Base-by-base conservation (phyloP, 2,329 filamentous ascomycete genomes). In the Aspergillus thermomutatus region DNA sequence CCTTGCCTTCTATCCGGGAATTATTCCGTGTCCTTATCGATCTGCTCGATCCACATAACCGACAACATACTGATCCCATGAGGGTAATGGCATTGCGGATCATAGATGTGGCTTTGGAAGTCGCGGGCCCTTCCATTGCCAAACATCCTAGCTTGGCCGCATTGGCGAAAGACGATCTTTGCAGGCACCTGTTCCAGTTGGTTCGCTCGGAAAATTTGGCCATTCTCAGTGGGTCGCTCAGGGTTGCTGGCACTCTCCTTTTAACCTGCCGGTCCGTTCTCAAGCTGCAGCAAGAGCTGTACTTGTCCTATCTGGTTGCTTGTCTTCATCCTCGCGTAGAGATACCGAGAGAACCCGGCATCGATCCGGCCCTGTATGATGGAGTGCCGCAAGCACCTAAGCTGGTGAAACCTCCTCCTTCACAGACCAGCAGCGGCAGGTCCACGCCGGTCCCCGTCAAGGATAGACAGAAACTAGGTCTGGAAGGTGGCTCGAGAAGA, bases 31-130 rank as follows among this genome's bases (percentile, higher is more conserved):
- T 97, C 45, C 79, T 99, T 26, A 93, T 97, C 47, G 93, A 96
- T 72, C 87, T 99, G 17, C 78, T 99, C 26, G 92, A 99, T 69
- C 94, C 95, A 1, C 90, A 96, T 68, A 93, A 97, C 73, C 87
- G 86, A 52, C 90, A 93, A 65, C 91, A 97, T 72, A 95, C 92
- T 2, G 94, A 99, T 70, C 88, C 91, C 1, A 94, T 97, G 88
- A 86, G 93, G 65, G 91, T 99, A 43, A 99, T 99, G 92, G 94
- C 94, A 19, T 78, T 99, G 63, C 87, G 94, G 46, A 97, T 99
- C 61, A 94, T 99, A 54, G 94, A 99, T 72, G 94, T 99, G 47
- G 94, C 94, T 1, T 83, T 99, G 23, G 94, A 99, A 75, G 93
- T 99, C 56, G 92, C 94, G 1, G 94, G 94, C 0, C 93, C 94